Evolutionary conservation across 345 rosid species (phyloP).

Genomic region (Sisymbrium altissimum): DNA sequence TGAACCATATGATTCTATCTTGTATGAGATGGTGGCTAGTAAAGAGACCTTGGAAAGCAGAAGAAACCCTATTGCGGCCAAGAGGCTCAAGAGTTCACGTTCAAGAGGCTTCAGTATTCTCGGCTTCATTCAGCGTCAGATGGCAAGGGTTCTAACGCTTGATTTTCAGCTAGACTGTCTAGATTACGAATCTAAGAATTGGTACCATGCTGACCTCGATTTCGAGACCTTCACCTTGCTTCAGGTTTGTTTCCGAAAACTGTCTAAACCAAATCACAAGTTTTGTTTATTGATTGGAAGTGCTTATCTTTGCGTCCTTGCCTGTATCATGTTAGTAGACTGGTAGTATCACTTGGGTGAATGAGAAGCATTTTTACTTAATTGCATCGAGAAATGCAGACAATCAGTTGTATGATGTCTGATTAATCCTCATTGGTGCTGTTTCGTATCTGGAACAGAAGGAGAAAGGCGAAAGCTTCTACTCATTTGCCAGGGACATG

Average conservation of each 20-base stretch:
- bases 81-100: conserved; percentile 54
- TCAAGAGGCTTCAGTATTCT: conserved; percentile 70
- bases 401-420: not conserved
- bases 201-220: conserved; percentile 98
- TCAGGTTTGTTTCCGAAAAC: conserved; percentile 54
- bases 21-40: conserved; percentile 94
- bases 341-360: not conserved
- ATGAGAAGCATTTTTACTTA: not conserved
- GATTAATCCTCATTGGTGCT: conserved; percentile 9
- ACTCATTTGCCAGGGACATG: conserved; percentile 88
- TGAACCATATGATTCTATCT: conserved; percentile 72
- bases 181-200: conserved; percentile 70
- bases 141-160: conserved; percentile 69
- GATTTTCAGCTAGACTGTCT: conserved; percentile 92
- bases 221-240: conserved; percentile 83
- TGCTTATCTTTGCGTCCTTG: not conserved
- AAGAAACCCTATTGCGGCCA: conserved; percentile 45
- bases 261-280: not conserved
- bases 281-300: not conserved
- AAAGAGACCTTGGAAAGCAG: conserved; percentile 72
- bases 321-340: no score
- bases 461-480: conserved; percentile 87
- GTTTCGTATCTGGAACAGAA: conserved; percentile 44
- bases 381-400: not conserved
- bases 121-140: conserved; percentile 81